Evolutionary conservation across 2,329 filamentous ascomycete genomes (phyloP).

Genomic region (Neoascochyta sp.): DNA sequence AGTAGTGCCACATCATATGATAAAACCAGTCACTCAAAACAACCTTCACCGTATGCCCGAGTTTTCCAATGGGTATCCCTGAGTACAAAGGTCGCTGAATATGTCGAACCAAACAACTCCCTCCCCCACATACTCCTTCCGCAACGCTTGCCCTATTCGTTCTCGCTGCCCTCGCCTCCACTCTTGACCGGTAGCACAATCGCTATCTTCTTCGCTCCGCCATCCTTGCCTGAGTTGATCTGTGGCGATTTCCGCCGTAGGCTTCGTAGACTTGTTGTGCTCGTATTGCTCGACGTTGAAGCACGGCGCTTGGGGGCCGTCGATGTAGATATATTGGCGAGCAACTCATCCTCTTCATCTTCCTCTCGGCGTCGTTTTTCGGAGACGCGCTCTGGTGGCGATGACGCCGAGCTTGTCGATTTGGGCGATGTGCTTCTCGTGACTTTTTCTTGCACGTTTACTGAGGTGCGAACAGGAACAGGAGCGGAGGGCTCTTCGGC

Average conservation of each 20-base stretch:
- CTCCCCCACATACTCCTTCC: conserved; percentile 9
- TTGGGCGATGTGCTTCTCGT: conserved; percentile 23
- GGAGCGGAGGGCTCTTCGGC: conserved; percentile 26
- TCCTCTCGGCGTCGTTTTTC: conserved; percentile 91
- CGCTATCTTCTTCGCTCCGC: conserved; percentile 39
- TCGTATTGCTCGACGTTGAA: conserved; percentile 33
- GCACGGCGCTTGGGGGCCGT: conserved; percentile 45
- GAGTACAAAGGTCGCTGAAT: no score
- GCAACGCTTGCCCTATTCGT: no score
- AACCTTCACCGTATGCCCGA: no score
- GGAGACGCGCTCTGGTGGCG: conserved; percentile 68
- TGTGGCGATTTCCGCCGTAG: conserved; percentile 44
- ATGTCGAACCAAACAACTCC: no score
- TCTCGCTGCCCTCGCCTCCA: conserved; percentile 28
- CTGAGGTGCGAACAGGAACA: no score
- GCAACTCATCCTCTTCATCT: conserved; percentile 78
- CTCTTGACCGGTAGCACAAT: conserved; percentile 41
- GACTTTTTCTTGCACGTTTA: conserved; percentile 22
- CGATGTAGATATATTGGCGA: conserved; percentile 70
- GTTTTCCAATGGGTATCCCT: no score
- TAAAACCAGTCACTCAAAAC: no score
- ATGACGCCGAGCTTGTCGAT: conserved; percentile 11
- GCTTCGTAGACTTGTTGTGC: conserved; percentile 31
- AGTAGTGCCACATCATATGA: no score
- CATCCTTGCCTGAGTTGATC: conserved; percentile 44